Evolutionary conservation across 208 protist species (phyloP), one percentile per base, ranked within the genome.

Genomic region (Endotrypanum monterogeii): DNA sequence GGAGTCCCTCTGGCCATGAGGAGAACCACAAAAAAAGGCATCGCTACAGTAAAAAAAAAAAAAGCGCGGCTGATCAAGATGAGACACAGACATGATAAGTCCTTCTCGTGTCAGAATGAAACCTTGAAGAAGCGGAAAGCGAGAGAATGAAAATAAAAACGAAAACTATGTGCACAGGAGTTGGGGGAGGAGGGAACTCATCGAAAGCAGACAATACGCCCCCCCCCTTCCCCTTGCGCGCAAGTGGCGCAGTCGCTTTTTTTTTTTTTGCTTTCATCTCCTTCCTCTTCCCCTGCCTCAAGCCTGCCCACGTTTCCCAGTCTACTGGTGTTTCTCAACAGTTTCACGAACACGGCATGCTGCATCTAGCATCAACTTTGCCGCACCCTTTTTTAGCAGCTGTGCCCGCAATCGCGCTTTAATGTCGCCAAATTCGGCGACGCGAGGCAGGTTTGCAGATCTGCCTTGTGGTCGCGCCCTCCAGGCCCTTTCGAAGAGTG

Each of bases 341-440:
- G 41, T 11, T 3, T 41, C 62, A 35, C 62, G 37, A 9, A 51
- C 46, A 30, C 67, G 66, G 1, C 54, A 37, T 32, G 72, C 71
- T n/a, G 79, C 79, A 3, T 72, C 52, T 14, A 30, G 67, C 56
- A 83, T 46, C 8, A 72, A 18, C 57, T 63, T 46, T 16, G 51
- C 68, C 3, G 70, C 79, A 6, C 72, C 73, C 28, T 74, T 76
- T 46, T 50, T 58, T 30, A 83, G 18, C 12, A 87, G n/a, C 37
- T 68, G 56, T 44, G 58, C 50, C 4, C 76, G 76, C 60, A 88
- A 60, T 16, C 37, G 35, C 25, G 62, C 62, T 50, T 73, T 82
- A 20, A 80, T 37, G 4, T 69, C 60, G 8, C 74, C 73, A 41
- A 88, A 88, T 30, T 71, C 60, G 1, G 80, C 80, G 28, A 88